A percentile compares a stretch with the other conserved stretches of the same genome.
Conservation (phyloP, 768 basidiomycete genomes). For the Hericium alpestre region DNA sequence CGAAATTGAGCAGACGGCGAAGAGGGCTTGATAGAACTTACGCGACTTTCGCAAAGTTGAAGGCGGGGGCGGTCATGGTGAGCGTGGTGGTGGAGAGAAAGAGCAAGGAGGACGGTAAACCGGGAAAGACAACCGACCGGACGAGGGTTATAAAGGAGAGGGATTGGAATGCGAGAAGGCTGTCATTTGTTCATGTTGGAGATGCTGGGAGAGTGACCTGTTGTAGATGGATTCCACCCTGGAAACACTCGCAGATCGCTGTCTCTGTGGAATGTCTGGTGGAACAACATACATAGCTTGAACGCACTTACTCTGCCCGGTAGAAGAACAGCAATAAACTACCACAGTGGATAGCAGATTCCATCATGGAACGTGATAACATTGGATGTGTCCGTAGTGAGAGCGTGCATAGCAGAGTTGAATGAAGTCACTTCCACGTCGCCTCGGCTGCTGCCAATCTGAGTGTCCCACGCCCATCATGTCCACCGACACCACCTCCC, state of each 20-base stretch:
- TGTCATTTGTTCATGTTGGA: no score
- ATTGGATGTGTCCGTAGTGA: no score
- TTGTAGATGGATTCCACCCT: no score
- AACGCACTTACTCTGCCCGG: no score
- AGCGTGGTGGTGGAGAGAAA: not conserved
- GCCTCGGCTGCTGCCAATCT: no score
- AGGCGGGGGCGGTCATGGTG: not conserved
- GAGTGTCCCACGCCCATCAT: not conserved
- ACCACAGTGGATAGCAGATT: no score
- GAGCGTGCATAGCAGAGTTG: not conserved
- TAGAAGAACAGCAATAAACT: no score
- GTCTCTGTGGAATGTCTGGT: not conserved
- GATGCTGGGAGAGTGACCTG: no score
- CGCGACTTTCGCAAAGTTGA: constrained; percentile 3
- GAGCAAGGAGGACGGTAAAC: not conserved
- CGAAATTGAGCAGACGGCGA: not conserved
- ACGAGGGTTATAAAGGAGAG: not conserved
- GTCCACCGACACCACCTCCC: not conserved
- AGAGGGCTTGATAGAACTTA: not conserved
- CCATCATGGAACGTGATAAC: no score
- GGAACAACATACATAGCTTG: no score
- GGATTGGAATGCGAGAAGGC: not conserved
- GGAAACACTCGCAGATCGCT: not conserved
- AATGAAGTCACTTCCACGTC: not conserved
- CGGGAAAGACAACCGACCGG: not conserved